Percentiles rank a stretch among this genome's conserved stretches.
Conservation (phyloP, 2,329 filamentous ascomycete species). For the Verticillium nubilum region DNA sequence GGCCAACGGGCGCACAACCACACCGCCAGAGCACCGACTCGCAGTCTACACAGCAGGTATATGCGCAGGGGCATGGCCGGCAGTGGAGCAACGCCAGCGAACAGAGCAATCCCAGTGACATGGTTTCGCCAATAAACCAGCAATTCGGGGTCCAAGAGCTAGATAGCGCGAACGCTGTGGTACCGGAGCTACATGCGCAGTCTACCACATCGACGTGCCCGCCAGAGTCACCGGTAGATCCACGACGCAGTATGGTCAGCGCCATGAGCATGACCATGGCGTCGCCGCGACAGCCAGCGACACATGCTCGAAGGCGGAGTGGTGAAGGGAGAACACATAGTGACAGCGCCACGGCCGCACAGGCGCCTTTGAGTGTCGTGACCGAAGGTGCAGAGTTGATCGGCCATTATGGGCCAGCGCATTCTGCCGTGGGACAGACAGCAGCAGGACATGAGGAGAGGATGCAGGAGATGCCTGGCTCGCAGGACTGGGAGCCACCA, state of each 20-base stretch:
- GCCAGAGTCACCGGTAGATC: background rate
- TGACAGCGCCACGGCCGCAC: conserved; percentile 13
- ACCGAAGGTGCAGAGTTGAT: conserved; percentile 37
- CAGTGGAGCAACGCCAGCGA: conserved; percentile 40
- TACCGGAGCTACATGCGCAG: conserved; percentile 29
- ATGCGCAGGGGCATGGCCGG: conserved; percentile 26
- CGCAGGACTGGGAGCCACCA: background rate
- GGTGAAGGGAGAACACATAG: conserved; percentile 11
- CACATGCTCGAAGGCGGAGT: background rate
- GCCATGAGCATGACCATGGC: background rate
- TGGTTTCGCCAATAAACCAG: conserved; percentile 8
- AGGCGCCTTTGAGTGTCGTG: conserved; percentile 22
- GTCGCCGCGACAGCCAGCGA: background rate
- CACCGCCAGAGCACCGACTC: conserved; percentile 32
- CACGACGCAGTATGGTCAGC: background rate
- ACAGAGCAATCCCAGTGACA: conserved; percentile 24
- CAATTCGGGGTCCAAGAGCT: conserved; percentile 28
- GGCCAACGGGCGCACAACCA: background rate
- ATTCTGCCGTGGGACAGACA: conserved; percentile 36
- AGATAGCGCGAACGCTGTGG: conserved; percentile 21
- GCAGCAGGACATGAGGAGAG: conserved; percentile 14
- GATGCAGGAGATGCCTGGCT: background rate
- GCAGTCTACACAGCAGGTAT: conserved; percentile 16
- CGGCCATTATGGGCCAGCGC: conserved; percentile 38
- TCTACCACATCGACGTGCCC: conserved; percentile 9